These are phyloP conservation scores for Metschnikowia aberdeeniae DNA, from an alignment of 805 yeast species.

Conservation along the genomic window DNA sequence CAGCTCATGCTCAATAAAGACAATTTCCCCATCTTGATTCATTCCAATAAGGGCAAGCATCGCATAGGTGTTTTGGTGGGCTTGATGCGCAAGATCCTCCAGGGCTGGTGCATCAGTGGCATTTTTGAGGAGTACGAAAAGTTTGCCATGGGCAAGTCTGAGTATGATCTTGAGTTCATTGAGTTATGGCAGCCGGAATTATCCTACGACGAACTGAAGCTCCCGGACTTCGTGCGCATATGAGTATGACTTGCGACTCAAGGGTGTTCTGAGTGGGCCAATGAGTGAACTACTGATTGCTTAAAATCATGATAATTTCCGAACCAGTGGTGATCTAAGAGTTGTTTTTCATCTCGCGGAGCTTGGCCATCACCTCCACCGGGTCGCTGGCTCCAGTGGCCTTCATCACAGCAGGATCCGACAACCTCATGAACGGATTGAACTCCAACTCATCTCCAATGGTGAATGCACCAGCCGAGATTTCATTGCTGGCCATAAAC, in stretches of 20 bases:
- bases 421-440: slow-evolving; percentile 86
- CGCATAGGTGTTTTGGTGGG: slow-evolving; percentile 94
- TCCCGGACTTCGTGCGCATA: slow-evolving; percentile 62
- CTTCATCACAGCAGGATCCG: slow-evolving; percentile 57
- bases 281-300: neutral
- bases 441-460: slow-evolving; percentile 73
- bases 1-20: slow-evolving; percentile 54
- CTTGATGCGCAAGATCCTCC: slow-evolving; percentile 74
- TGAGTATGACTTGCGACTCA: slow-evolving; percentile 6
- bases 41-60: slow-evolving; percentile 97
- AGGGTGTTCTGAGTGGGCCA: neutral
- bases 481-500: slow-evolving; percentile 53
- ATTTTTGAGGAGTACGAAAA: slow-evolving; percentile 90
- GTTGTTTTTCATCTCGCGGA: slow-evolving; percentile 75
- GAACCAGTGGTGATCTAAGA: neutral
- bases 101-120: slow-evolving; percentile 92
- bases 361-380: slow-evolving; percentile 60
- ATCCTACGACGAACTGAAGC: slow-evolving; percentile 40
- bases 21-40: slow-evolving; percentile 84
- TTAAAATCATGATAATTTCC: no score
- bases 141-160: slow-evolving; percentile 92
- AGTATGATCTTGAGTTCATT: slow-evolving; percentile 84
- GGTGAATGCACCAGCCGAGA: slow-evolving; percentile 83
- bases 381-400: slow-evolving; percentile 52
- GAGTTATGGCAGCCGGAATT: slow-evolving; percentile 73